A percentile compares a stretch with the other conserved stretches of the same genome.
phyloP scores from a whole-genome alignment of 2,329 filamentous ascomycete species.

The Fusarium nygamai region DNA sequence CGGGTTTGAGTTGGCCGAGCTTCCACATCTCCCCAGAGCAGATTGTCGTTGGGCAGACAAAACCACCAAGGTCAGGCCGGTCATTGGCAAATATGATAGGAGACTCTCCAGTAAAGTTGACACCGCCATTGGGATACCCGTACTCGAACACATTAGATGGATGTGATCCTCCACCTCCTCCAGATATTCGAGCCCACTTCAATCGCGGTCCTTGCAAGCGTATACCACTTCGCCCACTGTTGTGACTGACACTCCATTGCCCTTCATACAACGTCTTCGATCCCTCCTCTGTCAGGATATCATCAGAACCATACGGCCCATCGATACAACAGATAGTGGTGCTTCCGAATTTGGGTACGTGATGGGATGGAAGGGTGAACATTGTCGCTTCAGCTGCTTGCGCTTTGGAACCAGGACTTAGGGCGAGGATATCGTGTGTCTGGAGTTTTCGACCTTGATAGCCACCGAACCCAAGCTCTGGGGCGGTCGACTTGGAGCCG shows the following conservation, averaged over 20 bases:
- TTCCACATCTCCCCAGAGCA: constrained; percentile 50
- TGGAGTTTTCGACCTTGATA: constrained; percentile 67
- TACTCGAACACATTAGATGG: constrained; percentile 58
- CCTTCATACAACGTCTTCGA: neutral
- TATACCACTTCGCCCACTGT: constrained; percentile 60
- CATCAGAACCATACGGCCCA: neutral
- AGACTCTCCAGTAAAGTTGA: constrained; percentile 50
- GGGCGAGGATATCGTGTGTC: constrained; percentile 44
- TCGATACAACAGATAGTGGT: neutral
- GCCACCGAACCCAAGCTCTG: constrained; percentile 66
- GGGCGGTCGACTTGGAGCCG: constrained; percentile 67
- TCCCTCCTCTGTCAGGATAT: neutral
- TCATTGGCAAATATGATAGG: constrained; percentile 49
- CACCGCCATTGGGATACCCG: constrained; percentile 27
- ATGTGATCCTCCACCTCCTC: constrained; percentile 71
- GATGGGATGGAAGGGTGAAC: neutral
- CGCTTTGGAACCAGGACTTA: neutral
- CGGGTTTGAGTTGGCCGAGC: constrained; percentile 48
- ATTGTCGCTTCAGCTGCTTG: too few relatives aligned
- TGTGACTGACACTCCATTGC: neutral
- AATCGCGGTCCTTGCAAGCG: constrained; percentile 67
- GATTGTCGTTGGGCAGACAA: constrained; percentile 44
- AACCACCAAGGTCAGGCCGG: constrained; percentile 47
- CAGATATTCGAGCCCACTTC: constrained; percentile 66
- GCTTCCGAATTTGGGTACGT: neutral